Percentiles rank a stretch among this genome's conserved stretches.
Evolutionary conservation across 768 basidiomycete species (phyloP).

Genomic region (Pleurotus ostreatus): DNA sequence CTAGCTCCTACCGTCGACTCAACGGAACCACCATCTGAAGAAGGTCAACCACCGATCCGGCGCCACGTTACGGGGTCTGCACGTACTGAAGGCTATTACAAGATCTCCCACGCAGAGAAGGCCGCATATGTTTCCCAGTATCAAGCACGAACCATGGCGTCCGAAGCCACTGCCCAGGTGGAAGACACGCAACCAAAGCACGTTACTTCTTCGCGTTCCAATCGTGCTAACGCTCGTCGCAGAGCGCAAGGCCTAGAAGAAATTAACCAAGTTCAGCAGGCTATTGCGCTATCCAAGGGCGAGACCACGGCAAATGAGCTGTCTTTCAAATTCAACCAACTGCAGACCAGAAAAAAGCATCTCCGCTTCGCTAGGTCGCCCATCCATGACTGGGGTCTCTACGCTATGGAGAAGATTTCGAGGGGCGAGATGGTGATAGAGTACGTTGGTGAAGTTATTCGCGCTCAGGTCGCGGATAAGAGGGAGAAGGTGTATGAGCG

Average conservation of each 20-base stretch:
- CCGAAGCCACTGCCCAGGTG: conserved; percentile 38
- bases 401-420: conserved; percentile 94
- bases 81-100: conserved; percentile 93
- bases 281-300: conserved; percentile 70
- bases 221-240: conserved; percentile 88
- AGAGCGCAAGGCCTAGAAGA: conserved; percentile 92
- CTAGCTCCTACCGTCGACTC: not conserved
- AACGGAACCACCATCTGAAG: conserved; percentile 17
- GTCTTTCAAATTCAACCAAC: conserved; percentile 96
- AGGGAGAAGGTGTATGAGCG: conserved; percentile 96
- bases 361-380: conserved; percentile 91
- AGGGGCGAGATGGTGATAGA: conserved; percentile 99
- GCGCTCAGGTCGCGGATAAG: conserved; percentile 93
- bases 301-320: conserved; percentile 68
- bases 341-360: conserved; percentile 97
- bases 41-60: conserved; percentile 29
- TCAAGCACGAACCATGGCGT: conserved; percentile 51
- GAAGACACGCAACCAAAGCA: conserved; percentile 48
- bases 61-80: conserved; percentile 84
- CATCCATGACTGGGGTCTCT: conserved; percentile 98
- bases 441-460: conserved; percentile 96
- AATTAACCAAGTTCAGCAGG: conserved; percentile 86
- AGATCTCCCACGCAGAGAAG: conserved; percentile 89
- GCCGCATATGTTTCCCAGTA: conserved; percentile 91
- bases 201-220: conserved; percentile 77